Evolutionary conservation across 768 basidiomycete genomes (phyloP).

Genomic region (Grammothele lineata): DNA sequence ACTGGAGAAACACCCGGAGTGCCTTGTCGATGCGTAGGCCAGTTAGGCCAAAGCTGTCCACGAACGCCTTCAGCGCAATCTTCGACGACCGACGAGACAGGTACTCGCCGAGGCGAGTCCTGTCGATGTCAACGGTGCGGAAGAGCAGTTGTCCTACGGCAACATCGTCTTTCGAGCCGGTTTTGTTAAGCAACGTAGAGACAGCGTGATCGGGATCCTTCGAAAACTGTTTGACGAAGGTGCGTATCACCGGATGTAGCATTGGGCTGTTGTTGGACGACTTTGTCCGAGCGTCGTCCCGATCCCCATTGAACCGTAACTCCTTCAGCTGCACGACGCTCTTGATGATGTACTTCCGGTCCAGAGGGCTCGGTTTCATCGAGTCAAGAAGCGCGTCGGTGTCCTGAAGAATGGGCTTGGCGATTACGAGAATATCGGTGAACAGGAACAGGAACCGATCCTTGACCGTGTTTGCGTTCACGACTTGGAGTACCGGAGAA

Average conservation of each 20-base stretch:
- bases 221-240: slow-evolving; percentile 77
- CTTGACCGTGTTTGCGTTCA: slow-evolving; percentile 90
- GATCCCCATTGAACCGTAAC: slow-evolving; percentile 64
- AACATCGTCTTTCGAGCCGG: slow-evolving; percentile 55
- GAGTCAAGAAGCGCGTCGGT: slow-evolving; percentile 58
- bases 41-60: slow-evolving; percentile 84
- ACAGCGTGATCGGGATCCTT: slow-evolving; percentile 81
- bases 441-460: slow-evolving; percentile 97
- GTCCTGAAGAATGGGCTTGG: slow-evolving; percentile 80
- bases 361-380: slow-evolving; percentile 50
- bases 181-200: slow-evolving; percentile 58
- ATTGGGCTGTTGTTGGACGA: slow-evolving; percentile 30
- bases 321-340: slow-evolving; percentile 78
- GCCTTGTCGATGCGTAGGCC: slow-evolving; percentile 86
- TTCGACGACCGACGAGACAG: slow-evolving; percentile 72
- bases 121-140: slow-evolving; percentile 80
- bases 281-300: slow-evolving; percentile 54
- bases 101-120: slow-evolving; percentile 79
- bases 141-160: slow-evolving; percentile 78
- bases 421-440: slow-evolving; percentile 88
- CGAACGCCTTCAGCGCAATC: slow-evolving; percentile 72
- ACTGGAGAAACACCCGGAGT: slow-evolving; percentile 83
- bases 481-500: slow-evolving; percentile 88
- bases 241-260: slow-evolving; percentile 61
- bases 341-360: slow-evolving; percentile 85